Conservation (phyloP, 2,329 filamentous ascomycete species). For the Colletotrichum lentis region DNA sequence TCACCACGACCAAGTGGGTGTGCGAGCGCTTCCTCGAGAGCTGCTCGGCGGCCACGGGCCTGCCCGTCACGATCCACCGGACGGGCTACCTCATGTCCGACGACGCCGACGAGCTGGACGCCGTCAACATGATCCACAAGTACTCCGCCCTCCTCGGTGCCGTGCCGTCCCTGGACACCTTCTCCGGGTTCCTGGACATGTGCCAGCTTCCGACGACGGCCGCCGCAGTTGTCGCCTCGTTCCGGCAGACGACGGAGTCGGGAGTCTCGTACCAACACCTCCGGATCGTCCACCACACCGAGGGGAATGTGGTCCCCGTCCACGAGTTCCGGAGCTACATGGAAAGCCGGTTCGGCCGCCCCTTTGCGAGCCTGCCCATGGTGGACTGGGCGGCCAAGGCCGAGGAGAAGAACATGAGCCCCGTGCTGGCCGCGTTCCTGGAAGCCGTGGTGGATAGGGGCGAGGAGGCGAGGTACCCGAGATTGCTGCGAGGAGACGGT, state of each 20-base stretch:
- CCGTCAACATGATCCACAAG: conserved; percentile 25
- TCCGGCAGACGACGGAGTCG: neutral
- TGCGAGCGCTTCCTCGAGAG: conserved; percentile 47
- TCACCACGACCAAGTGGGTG: conserved; percentile 48
- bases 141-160: conserved; percentile 15
- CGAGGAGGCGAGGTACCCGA: conserved; percentile 14
- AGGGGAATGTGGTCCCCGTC: conserved; percentile 21
- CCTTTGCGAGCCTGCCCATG: conserved; percentile 1
- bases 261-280: neutral
- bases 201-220: conserved; percentile 12
- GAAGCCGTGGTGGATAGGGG: conserved; percentile 9
- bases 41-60: conserved; percentile 14
- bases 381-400: conserved; percentile 13
- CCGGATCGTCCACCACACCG: conserved; percentile 17
- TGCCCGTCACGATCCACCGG: conserved; percentile 45
- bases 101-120: conserved; percentile 25
- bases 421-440: conserved; percentile 16
- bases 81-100: conserved; percentile 36
- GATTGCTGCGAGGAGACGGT: neutral
- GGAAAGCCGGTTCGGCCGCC: conserved; percentile 2
- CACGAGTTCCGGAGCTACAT: conserved; percentile 10
- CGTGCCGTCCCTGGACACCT: conserved; percentile 12
- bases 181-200: conserved; percentile 23
- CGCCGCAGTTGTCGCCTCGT: neutral
- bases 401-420: conserved; percentile 19